Evolutionary conservation across 208 protist species (phyloP).

Genomic region (Naegleria lovaniensis): DNA sequence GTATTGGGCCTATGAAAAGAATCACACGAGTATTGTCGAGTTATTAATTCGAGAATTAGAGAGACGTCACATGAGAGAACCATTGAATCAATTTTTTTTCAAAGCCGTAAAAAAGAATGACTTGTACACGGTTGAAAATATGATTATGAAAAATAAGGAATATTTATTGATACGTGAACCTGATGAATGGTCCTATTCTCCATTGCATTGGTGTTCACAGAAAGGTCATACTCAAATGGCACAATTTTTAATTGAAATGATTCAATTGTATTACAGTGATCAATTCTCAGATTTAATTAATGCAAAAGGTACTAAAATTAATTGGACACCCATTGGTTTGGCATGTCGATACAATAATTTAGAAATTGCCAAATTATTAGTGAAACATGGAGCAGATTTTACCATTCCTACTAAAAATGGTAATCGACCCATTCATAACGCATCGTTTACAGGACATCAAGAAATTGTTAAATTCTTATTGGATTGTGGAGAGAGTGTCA

Average conservation of each 20-base stretch:
- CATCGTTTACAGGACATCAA: neutral
- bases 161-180: neutral
- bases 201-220: neutral
- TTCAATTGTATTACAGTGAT: neutral
- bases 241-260: neutral
- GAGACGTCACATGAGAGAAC: neutral
- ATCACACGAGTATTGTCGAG: neutral
- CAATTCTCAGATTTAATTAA: neutral
- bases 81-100: neutral
- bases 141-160: neutral
- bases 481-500: neutral
- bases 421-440: neutral
- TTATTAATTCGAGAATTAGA: neutral
- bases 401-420: neutral
- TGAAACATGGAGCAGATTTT: neutral
- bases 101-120: neutral
- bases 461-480: constrained; percentile 17
- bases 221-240: neutral
- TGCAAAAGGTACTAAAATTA: neutral
- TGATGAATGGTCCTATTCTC: constrained; percentile 7
- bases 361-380: neutral
- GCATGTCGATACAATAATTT: constrained; percentile 16
- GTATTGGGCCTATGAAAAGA: neutral
- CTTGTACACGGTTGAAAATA: neutral
- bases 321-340: neutral